A percentile compares a stretch with the other conserved stretches of the same genome.
phyloP scores from a whole-genome alignment of 768 basidiomycete species.

The Tylopilus cervinicoccineus region DNA sequence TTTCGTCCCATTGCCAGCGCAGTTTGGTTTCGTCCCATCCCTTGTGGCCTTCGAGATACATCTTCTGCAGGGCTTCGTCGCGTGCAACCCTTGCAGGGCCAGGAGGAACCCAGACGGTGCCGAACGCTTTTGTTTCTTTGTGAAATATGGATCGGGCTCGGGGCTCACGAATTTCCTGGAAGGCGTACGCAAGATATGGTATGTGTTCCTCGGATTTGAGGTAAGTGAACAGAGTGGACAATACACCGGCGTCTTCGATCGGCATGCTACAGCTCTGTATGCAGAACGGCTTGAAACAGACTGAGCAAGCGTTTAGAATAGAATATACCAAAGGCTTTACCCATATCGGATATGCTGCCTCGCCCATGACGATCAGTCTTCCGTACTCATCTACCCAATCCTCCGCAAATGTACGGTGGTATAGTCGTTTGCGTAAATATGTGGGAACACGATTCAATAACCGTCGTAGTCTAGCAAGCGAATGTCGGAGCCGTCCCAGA shows the following conservation, averaged over 20 bases:
- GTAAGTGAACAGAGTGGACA: slow-evolving; percentile 37
- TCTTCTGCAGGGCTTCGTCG: slow-evolving; percentile 34
- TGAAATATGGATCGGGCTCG: slow-evolving; percentile 41
- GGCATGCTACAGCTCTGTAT: slow-evolving; percentile 36
- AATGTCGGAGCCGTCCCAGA: neutral
- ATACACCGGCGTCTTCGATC: slow-evolving; percentile 33
- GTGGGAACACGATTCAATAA: slow-evolving; percentile 33
- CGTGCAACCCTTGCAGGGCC: slow-evolving; percentile 47
- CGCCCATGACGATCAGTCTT: slow-evolving; percentile 51
- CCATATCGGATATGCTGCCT: slow-evolving; percentile 58
- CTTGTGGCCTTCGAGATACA: slow-evolving; percentile 27
- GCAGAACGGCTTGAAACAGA: slow-evolving; percentile 42
- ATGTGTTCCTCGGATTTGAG: slow-evolving; percentile 48
- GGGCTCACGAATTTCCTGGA: slow-evolving; percentile 56
- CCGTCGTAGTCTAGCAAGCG: slow-evolving; percentile 35
- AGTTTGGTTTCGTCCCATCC: slow-evolving; percentile 49
- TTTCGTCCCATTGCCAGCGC: slow-evolving; percentile 51
- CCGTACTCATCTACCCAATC: slow-evolving; percentile 50
- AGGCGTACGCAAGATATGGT: slow-evolving; percentile 47
- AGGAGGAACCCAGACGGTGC: slow-evolving; percentile 39
- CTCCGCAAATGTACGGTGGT: slow-evolving; percentile 39
- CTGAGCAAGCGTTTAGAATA: neutral
- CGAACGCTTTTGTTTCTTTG: slow-evolving; percentile 43
- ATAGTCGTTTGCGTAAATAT: slow-evolving; percentile 39
- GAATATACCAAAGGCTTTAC: slow-evolving; percentile 26